A percentile compares a stretch with the other conserved stretches of the same genome.
Evolutionary conservation across 768 basidiomycete genomes (phyloP).

Genomic region (Chalciporus piperatus): DNA sequence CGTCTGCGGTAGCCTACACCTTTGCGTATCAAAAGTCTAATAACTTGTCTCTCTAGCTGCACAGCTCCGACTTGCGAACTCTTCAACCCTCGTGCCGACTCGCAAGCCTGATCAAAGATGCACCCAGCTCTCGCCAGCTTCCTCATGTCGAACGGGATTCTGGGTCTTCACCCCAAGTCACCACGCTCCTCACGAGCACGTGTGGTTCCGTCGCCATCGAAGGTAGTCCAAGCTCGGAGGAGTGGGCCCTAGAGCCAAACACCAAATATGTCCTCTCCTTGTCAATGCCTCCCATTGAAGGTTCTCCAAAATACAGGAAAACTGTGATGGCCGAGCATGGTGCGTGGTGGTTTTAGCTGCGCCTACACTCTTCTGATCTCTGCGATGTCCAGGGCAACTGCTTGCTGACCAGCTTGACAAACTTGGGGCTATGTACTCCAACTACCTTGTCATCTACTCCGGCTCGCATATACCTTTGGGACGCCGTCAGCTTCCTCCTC

Average conservation of each 20-base stretch:
- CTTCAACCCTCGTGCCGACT: constrained; percentile 54
- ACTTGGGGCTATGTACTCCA: constrained; percentile 49
- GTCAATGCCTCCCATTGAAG: constrained; percentile 48
- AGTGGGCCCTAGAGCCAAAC: constrained; percentile 34
- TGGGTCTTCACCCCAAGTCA: constrained; percentile 34
- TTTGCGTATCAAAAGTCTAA: neutral
- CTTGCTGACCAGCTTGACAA: constrained; percentile 48
- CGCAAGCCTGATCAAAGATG: constrained; percentile 42
- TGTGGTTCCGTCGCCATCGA: constrained; percentile 53
- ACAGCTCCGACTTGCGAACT: constrained; percentile 70
- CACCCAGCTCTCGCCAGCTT: constrained; percentile 58
- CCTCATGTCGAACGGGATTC: constrained; percentile 48
- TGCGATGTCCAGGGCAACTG: constrained; percentile 35
- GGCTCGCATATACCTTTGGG: constrained; percentile 45
- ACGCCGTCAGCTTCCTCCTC: constrained; percentile 40
- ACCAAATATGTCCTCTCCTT: constrained; percentile 57
- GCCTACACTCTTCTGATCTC: constrained; percentile 1
- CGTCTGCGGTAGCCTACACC: constrained; percentile 23
- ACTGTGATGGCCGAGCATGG: constrained; percentile 52
- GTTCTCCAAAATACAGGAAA: constrained; percentile 43
- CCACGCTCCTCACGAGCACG: constrained; percentile 43
- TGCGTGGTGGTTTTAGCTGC: constrained; percentile 29
- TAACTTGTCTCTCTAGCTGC: constrained; percentile 45
- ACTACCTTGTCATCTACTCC: constrained; percentile 65
- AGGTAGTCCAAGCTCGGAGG: constrained; percentile 38